These are phyloP conservation scores for Talaromyces albobiverticillius DNA, from an alignment of 2,329 filamentous ascomycete species.

Conservation along the genomic window DNA sequence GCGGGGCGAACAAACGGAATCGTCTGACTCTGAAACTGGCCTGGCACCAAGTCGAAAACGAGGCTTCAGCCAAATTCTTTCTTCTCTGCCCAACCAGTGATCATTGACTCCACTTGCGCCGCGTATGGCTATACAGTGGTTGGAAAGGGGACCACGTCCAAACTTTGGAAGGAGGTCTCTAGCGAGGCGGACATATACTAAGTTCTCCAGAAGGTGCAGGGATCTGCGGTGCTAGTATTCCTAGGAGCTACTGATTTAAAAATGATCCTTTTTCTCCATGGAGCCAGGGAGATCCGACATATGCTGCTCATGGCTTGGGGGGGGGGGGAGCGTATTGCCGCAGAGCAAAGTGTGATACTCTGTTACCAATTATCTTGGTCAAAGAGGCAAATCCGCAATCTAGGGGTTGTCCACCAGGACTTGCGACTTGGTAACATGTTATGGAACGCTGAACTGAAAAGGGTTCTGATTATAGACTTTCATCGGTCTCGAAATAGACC, in stretches of 20 bases:
- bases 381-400: constrained; percentile 12
- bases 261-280: constrained; percentile 23
- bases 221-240: constrained; percentile 28
- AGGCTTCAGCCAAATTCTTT: constrained; percentile 22
- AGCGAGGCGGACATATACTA: constrained; percentile 25
- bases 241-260: constrained; percentile 22
- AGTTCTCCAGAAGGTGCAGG: constrained; percentile 19
- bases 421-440: constrained; percentile 20
- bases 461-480: constrained; percentile 24
- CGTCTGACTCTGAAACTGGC: constrained; percentile 17
- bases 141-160: constrained; percentile 30
- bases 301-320: constrained; percentile 32
- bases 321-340: constrained; percentile 17
- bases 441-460: constrained; percentile 21
- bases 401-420: constrained; percentile 18
- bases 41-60: constrained; percentile 21
- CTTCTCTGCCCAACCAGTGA: constrained; percentile 18
- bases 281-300: constrained; percentile 25
- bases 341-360: not conserved
- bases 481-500: constrained; percentile 16
- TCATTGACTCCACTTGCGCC: constrained; percentile 19
- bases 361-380: not conserved
- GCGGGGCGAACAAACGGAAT: not conserved
- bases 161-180: constrained; percentile 24
- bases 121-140: constrained; percentile 26